Base-by-base conservation (phyloP, 495 filamentous ascomycete genomes). In the Penicillium bovifimosum region DNA sequence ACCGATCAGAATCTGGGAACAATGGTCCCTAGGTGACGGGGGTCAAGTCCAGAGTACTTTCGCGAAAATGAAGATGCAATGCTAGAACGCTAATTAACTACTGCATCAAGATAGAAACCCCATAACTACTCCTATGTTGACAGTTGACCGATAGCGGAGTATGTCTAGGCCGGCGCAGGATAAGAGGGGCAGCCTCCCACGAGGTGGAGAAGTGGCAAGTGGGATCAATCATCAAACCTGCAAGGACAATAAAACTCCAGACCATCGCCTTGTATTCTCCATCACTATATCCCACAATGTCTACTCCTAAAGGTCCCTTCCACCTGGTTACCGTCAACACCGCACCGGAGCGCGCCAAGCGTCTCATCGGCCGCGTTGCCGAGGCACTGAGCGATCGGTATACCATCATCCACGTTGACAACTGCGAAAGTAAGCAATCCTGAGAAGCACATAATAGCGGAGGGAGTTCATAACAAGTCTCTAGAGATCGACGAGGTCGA, bases 281-380 rank as follows among this genome's bases (percentile, higher is more conserved):
- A 28, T 36, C 40, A 31, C 29, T 42, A 34, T 48, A 18, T 31
- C 41, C 59, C 60, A 65, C 16, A 32, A 76, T 75, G 67, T 64
- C 74, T 64, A 49, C 62, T 73, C 80, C 69, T 7, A 76, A 80
- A 56, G 81, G 80, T 31, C 80, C 81, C 14, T 86, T 75, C 66
- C 77, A 66, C 45, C 77, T 87, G 17, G 77, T 85, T 41, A 86
- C 83, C 9, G 84, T 87, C 58, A 86, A 86, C 72, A 87, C 78
- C 40, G 83, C 76, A 1, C 84, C 84, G 8, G 83, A 84, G 53
- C 76, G 84, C 28, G 84, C 84, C 33, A 78, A 80, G 63, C 65
- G 69, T 9, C 66, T 86, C 33, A 79, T 86, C 60, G 84, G 82
- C 14, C 73, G 76, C 4, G 62, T 86, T 6, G 73, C 77, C 24